Evolutionary conservation across 2,329 filamentous ascomycete species (phyloP).

Genomic region (Aspergillus floridensis): DNA sequence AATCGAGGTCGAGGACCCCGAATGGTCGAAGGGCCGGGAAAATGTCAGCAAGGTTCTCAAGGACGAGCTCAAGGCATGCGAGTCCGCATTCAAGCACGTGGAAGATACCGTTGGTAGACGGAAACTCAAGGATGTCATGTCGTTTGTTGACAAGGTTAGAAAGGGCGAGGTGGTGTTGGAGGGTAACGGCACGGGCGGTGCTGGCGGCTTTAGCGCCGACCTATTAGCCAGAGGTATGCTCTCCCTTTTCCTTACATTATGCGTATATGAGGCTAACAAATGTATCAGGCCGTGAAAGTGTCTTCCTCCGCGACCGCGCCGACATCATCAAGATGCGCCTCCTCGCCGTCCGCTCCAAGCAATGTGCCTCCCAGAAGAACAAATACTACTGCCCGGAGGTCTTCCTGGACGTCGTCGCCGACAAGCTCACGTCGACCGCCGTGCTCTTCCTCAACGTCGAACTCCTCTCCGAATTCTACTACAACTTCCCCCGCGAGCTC

Average conservation of each 20-base stretch:
- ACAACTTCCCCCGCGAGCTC: constrained; percentile 91
- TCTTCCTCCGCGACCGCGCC: constrained; percentile 88
- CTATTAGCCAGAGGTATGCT: constrained; percentile 74
- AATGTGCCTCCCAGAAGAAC: constrained; percentile 78
- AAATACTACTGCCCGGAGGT: constrained; percentile 97
- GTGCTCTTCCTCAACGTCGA: constrained; percentile 98
- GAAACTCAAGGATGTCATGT: constrained; percentile 85
- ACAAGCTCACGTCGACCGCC: constrained; percentile 89
- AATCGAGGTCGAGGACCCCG: constrained; percentile 86
- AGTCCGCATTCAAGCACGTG: constrained; percentile 70
- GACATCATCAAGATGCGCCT: constrained; percentile 90
- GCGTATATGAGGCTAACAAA: not conserved
- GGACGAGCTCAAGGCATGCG: constrained; percentile 79
- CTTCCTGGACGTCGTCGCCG: constrained; percentile 94
- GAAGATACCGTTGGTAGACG: constrained; percentile 75
- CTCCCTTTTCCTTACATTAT: not conserved
- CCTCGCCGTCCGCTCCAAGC: constrained; percentile 81
- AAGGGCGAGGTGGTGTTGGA: constrained; percentile 83
- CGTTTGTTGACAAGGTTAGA: constrained; percentile 84
- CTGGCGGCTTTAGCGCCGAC: constrained; percentile 87
- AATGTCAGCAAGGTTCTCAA: constrained; percentile 80
- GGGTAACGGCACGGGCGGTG: constrained; percentile 77
- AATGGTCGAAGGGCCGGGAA: constrained; percentile 83
- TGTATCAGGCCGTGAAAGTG: constrained; percentile 74
- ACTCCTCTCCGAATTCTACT: constrained; percentile 94